phyloP scores from a whole-genome alignment of 352 stramenopile species.

The Sclerospora graminicola region DNA sequence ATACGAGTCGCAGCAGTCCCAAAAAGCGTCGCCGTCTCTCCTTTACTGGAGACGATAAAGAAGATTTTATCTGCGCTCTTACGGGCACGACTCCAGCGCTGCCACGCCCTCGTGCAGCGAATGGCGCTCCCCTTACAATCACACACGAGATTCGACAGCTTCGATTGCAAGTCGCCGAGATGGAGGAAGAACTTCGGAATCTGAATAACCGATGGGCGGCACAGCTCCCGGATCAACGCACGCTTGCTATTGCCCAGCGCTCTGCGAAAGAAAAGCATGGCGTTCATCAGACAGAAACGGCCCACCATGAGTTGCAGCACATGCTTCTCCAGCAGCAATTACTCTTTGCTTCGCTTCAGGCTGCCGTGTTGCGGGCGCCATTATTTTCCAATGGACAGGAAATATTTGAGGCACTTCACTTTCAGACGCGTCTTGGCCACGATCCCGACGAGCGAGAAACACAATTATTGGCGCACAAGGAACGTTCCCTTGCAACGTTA shows the following conservation, averaged over 20 bases:
- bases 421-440: conserved; percentile 14
- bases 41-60: not conserved
- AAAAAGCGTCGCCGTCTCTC: not conserved
- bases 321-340: conserved; percentile 28
- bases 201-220: conserved; percentile 16
- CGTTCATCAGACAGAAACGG: conserved; percentile 6
- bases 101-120: conserved; percentile 10
- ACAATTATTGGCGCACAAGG: conserved; percentile 18
- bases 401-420: conserved; percentile 26
- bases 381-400: conserved; percentile 19
- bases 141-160: conserved; percentile 27
- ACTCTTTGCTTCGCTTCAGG: conserved; percentile 25
- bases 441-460: conserved; percentile 10
- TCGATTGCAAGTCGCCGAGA: conserved; percentile 22
- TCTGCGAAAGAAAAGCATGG: conserved; percentile 23
- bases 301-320: conserved; percentile 18
- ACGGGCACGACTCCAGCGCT: conserved; percentile 7
- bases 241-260: conserved; percentile 11
- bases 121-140: conserved; percentile 12
- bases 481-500: conserved; percentile 14
- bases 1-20: not conserved
- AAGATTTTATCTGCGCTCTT: conserved; percentile 8
- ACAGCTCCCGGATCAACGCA: conserved; percentile 17
- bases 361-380: conserved; percentile 15
- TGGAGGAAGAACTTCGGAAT: conserved; percentile 19